Evolutionary conservation across 2,329 filamentous ascomycete genomes (phyloP).

Genomic region (Aspergillus sp.): DNA sequence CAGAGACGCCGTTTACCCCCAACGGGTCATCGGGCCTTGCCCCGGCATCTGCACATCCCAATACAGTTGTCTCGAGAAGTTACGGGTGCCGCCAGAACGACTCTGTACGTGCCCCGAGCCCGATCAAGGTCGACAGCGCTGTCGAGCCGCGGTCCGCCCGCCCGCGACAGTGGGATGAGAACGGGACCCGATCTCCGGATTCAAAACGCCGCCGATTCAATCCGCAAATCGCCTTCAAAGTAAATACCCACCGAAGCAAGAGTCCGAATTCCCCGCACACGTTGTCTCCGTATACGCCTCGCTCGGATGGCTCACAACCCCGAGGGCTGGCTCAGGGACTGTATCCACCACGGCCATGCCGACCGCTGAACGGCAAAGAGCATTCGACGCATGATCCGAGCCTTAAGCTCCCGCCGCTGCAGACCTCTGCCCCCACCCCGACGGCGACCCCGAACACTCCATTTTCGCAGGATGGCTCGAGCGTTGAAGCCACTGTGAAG

Average conservation of each 20-base stretch:
- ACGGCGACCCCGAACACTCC: conserved; percentile 18
- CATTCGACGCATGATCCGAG: conserved; percentile 39
- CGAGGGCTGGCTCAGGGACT: conserved; percentile 41
- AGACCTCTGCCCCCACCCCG: conserved; percentile 26
- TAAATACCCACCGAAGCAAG: conserved; percentile 31
- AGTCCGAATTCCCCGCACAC: conserved; percentile 34
- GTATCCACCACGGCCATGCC: conserved; percentile 44
- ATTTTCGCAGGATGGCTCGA: conserved; percentile 32
- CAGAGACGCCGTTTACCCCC: conserved; percentile 33
- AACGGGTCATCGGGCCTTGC: conserved; percentile 24
- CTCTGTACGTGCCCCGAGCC: conserved; percentile 13
- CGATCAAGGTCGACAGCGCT: conserved; percentile 16
- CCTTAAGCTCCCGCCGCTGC: conserved; percentile 45
- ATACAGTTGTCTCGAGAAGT: conserved; percentile 13
- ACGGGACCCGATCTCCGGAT: conserved; percentile 43
- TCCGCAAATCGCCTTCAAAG: conserved; percentile 30
- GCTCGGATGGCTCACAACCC: conserved; percentile 21
- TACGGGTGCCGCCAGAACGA: conserved; percentile 17
- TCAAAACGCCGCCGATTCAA: conserved; percentile 55
- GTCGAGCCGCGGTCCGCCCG: conserved; percentile 15
- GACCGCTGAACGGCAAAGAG: conserved; percentile 9
- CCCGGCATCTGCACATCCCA: conserved; percentile 21
- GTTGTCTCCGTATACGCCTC: conserved; percentile 37
- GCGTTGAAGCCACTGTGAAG: conserved; percentile 62
- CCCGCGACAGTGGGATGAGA: conserved; percentile 21